phyloP scores from a whole-genome alignment of 208 protist species.

The Leishmania turanica region DNA sequence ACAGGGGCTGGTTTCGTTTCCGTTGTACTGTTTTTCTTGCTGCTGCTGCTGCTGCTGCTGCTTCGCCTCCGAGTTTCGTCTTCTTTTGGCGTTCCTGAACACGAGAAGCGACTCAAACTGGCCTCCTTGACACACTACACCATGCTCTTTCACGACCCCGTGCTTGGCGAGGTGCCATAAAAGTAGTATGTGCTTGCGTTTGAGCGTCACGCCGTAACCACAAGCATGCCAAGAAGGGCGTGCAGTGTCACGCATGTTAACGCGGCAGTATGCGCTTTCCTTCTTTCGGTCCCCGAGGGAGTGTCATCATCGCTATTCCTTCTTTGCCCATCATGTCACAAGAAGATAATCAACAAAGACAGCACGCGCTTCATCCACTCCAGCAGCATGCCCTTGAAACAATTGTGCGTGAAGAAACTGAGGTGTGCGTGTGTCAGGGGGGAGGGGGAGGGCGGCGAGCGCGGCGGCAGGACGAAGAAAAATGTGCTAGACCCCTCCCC shows the following conservation, averaged over 20 bases:
- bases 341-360: not conserved
- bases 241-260: not conserved
- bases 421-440: not conserved
- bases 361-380: not conserved
- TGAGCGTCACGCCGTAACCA: not conserved
- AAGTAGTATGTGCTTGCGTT: not conserved
- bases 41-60: not conserved
- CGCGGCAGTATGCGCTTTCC: not conserved
- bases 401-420: not conserved
- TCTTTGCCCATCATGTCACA: not conserved
- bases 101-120: not conserved
- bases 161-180: not conserved
- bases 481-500: no score
- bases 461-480: no score
- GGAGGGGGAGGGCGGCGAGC: not conserved
- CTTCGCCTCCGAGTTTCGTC: not conserved
- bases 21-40: not conserved
- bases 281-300: not conserved
- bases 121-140: not conserved
- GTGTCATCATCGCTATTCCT: not conserved
- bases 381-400: not conserved
- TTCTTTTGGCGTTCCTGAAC: not conserved
- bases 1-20: not conserved
- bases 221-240: not conserved
- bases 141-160: not conserved